Evolutionary conservation across 805 yeast genomes (phyloP).

Genomic region (Schwanniomyces polymorphus): DNA sequence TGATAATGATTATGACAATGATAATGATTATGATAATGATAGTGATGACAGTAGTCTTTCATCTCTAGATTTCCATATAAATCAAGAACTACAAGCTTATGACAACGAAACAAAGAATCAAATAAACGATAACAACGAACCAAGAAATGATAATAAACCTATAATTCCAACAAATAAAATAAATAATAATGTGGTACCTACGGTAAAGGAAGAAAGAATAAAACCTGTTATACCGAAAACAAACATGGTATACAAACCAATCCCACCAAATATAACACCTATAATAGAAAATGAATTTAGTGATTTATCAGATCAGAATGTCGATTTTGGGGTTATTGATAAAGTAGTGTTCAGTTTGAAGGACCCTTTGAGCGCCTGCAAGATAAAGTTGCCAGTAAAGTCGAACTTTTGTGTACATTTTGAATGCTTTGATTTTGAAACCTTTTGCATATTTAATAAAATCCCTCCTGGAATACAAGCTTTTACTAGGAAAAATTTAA

Average conservation of each 20-base stretch:
- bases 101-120: not conserved
- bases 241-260: constrained; percentile 14
- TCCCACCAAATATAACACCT: constrained; percentile 29
- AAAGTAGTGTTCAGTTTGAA: constrained; percentile 35
- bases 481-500: constrained; percentile 23
- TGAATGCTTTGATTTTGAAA: constrained; percentile 45
- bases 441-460: constrained; percentile 38
- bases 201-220: not conserved
- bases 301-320: constrained; percentile 19
- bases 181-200: not conserved
- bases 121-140: not conserved
- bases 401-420: constrained; percentile 37
- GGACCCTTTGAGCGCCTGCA: constrained; percentile 42
- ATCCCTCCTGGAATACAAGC: constrained; percentile 26
- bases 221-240: not conserved
- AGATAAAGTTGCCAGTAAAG: constrained; percentile 40
- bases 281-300: constrained; percentile 28
- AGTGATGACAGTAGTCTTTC: constrained; percentile 14
- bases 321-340: constrained; percentile 33
- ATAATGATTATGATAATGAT: constrained; percentile 6
- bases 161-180: not conserved
- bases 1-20: not conserved
- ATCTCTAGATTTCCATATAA: constrained; percentile 16
- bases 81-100: constrained; percentile 9
- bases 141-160: not conserved